Base-by-base conservation (phyloP, 192 early-diverging fungal genomes). In the Gryganskiella cystojenkinii region DNA sequence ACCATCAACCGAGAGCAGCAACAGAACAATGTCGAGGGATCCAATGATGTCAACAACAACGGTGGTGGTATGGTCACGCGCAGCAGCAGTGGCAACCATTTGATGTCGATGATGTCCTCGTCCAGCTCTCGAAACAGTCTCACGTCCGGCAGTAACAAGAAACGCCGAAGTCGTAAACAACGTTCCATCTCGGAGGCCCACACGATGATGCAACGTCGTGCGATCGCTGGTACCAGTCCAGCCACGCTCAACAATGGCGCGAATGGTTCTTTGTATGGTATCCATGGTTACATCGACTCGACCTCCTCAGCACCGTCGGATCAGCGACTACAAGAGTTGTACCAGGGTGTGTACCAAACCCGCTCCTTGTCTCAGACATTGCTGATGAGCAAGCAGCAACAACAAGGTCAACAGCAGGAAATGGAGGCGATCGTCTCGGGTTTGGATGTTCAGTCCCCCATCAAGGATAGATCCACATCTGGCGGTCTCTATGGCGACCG, bases 311-410 rank as follows among this genome's bases (percentile, higher is more conserved):
- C 33, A 17, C 19, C 27, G 15, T 24, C 57, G 11, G 27, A 59
- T 4, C 57, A 59, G 42, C 57, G 57, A 3, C 25, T 59, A 13
- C 35, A 59, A 13, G 57, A 59, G 13, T 22, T 59, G 4, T 59
- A 45, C 43, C 57, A 59, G 13, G 57, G 57, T 11, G 57, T 59
- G 33, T 59, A 59, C 15, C 57, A 59, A 28, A 59, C 57, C 20
- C 57, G 57, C 6, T 42, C 40, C 35, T 40, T 56, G 2, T 56
- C 55, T 10, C 55, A 56, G 30, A 31, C 55, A n/a, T 31, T 56
- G 13, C n/a, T 56, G 27, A 8, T 56, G 55, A 40, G 11, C 34
- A 56, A 56, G 55, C 28, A 59, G 7, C 57, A 59, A 40, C 31
- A 59, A 13, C 37, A 25, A 27, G 24, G 20, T 7, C 42, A 42